Evolutionary conservation across 306 rosid species (phyloP).

Genomic region (Begonia peltatifolia): DNA sequence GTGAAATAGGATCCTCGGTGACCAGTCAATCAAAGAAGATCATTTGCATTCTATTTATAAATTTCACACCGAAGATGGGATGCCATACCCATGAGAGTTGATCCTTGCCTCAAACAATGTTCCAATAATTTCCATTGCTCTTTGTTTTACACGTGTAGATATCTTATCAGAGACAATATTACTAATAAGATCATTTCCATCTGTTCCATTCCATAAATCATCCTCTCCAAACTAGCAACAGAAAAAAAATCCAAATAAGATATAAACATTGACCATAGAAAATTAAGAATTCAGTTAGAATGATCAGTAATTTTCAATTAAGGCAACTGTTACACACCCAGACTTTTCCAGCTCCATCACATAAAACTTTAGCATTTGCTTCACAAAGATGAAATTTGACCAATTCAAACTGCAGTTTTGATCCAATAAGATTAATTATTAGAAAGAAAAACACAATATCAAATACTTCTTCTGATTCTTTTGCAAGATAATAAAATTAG

Average conservation of each 20-base stretch:
- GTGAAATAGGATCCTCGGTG: background rate
- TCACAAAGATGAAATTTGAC: conserved; percentile 44
- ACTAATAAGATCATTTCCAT: conserved; percentile 23
- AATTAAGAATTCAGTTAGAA: background rate
- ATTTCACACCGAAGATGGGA: conserved; percentile 6
- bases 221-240: conserved; percentile 43
- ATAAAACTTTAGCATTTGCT: conserved; percentile 49
- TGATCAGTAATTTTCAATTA: background rate
- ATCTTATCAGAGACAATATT: conserved; percentile 24
- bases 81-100: conserved; percentile 48
- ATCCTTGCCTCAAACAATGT: conserved; percentile 37
- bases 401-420: conserved; percentile 34
- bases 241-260: background rate
- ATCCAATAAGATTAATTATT: conserved; percentile 1
- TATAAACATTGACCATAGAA: background rate
- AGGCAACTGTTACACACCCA: conserved; percentile 52
- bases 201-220: conserved; percentile 36
- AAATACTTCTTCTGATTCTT: background rate
- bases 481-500: background rate
- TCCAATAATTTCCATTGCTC: conserved; percentile 32
- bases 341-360: conserved; percentile 48
- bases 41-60: conserved; percentile 7
- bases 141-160: conserved; percentile 38
- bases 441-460: background rate
- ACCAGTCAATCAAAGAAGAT: conserved; percentile 2